These are phyloP conservation scores for Tuber aestivum DNA, from an alignment of 495 filamentous ascomycete species.

Conservation along the genomic window DNA sequence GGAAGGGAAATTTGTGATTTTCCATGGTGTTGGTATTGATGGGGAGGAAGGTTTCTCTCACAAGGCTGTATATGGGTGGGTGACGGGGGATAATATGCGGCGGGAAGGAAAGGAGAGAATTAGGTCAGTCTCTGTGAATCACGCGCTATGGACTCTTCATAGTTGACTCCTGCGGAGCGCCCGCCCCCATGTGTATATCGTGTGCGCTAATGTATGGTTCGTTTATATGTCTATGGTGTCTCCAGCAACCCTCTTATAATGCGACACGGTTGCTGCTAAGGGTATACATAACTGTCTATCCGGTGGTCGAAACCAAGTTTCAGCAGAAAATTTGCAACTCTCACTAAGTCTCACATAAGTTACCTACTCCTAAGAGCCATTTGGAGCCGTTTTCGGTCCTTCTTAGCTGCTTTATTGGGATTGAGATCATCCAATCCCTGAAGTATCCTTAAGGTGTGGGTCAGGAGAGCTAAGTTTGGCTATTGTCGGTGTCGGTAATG, in stretches of 20 bases:
- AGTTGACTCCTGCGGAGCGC: neutral
- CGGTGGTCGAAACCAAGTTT: too few species aligned
- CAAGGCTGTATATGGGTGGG: neutral
- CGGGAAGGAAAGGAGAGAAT: neutral
- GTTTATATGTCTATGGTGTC: neutral
- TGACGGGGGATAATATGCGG: neutral
- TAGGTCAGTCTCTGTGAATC: neutral
- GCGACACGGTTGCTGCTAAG: too few species aligned
- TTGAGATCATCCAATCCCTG: too few species aligned
- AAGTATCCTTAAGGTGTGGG: too few species aligned
- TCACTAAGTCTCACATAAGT: too few species aligned
- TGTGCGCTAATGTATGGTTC: neutral
- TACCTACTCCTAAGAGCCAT: too few species aligned
- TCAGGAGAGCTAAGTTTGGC: too few species aligned
- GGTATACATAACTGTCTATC: too few species aligned
- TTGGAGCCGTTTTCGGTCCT: too few species aligned
- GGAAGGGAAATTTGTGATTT: neutral
- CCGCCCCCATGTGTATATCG: neutral
- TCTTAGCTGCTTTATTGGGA: too few species aligned
- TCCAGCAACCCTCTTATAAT: neutral
- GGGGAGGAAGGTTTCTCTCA: neutral
- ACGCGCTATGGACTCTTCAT: neutral
- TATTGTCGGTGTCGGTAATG: too few species aligned
- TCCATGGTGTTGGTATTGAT: neutral
- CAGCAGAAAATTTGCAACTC: too few species aligned